Conservation (phyloP, 2,329 filamentous ascomycete species). For the Ceratocystis eucalypticola region DNA sequence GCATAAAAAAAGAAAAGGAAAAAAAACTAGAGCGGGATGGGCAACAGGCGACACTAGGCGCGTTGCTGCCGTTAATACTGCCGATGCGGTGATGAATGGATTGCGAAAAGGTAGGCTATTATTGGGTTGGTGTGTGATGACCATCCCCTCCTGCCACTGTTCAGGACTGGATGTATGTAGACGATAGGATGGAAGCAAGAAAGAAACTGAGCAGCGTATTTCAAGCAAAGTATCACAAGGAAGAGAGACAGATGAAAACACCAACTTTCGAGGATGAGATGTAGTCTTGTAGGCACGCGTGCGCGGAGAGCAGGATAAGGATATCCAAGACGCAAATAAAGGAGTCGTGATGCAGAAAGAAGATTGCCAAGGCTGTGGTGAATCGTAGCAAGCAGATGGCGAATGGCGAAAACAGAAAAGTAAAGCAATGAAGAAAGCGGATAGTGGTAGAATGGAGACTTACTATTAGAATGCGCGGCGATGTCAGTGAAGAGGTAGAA, state of each 20-base stretch:
- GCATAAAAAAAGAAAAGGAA: not conserved
- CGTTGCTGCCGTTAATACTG: constrained; percentile 5
- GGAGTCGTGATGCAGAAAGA: not conserved
- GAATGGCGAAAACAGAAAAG: not conserved
- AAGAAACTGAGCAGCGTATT: not conserved
- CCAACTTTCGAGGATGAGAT: constrained; percentile 7
- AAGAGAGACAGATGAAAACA: constrained; percentile 5
- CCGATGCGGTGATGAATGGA: not conserved
- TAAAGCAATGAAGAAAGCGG: not conserved
- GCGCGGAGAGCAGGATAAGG: constrained; percentile 3
- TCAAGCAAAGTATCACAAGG: not conserved
- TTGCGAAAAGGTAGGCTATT: not conserved
- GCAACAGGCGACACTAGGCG: constrained; percentile 14
- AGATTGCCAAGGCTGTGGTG: constrained; percentile 4
- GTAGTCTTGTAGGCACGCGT: not conserved
- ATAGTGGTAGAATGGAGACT: not conserved
- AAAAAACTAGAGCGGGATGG: not conserved
- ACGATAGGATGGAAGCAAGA: not conserved
- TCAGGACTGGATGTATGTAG: not conserved
- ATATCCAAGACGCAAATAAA: not conserved
- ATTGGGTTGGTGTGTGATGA: not conserved
- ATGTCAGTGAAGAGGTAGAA: constrained; percentile 12
- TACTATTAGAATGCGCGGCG: constrained; percentile 17
- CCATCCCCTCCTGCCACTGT: not conserved
- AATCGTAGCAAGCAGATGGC: not conserved